Conservation (phyloP, 148 eudicot genomes). For the Amaranthus hypochondriacus region DNA sequence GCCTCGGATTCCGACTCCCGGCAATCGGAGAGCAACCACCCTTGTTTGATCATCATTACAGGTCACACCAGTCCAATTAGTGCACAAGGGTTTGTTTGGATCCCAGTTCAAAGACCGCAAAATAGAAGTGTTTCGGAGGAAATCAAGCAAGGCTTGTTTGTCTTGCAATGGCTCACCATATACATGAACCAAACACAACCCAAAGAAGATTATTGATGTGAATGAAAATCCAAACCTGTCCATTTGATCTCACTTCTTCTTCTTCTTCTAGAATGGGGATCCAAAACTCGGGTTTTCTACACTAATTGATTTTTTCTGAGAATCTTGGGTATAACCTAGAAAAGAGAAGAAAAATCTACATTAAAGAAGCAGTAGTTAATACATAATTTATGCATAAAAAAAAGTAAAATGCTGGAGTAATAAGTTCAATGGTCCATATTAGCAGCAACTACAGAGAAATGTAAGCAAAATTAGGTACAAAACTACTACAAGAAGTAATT, state of each 20-base stretch:
- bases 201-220: slow-evolving; percentile 31
- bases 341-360: background rate
- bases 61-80: slow-evolving; percentile 54
- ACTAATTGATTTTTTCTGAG: background rate
- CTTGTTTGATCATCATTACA: slow-evolving; percentile 43
- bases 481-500: too few relatives aligned
- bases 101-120: slow-evolving; percentile 49
- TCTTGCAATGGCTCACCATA: slow-evolving; percentile 49
- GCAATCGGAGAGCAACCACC: slow-evolving; percentile 46
- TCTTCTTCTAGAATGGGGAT: background rate
- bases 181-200: slow-evolving; percentile 19
- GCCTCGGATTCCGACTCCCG: slow-evolving; percentile 46
- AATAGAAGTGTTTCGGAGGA: slow-evolving; percentile 25
- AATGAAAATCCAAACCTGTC: slow-evolving; percentile 31
- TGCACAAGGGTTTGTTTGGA: slow-evolving; percentile 39
- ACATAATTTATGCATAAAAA: too few relatives aligned
- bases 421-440: too few relatives aligned
- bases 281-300: background rate
- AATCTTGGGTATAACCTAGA: slow-evolving; percentile 9
- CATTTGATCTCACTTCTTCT: slow-evolving; percentile 24
- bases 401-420: too few relatives aligned
- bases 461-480: too few relatives aligned
- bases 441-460: too few relatives aligned
- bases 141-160: slow-evolving; percentile 54
- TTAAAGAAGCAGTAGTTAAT: too few relatives aligned